Percentiles rank a stretch among this genome's conserved stretches.
phyloP scores from a whole-genome alignment of 176 grass and related monocot genomes.

The maize (Zea mays) region Zm-B73-REFERENCE-NAM-5.0 NC_050105.1:85896001-85896500 shows the following conservation, averaged over 20 bases:
- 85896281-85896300: not conserved
- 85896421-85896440: not conserved
- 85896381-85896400: not conserved
- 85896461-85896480: not conserved
- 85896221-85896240: constrained; percentile 15
- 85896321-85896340: constrained; percentile 1
- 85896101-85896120: too few species aligned
- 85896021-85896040: not conserved
- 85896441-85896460: not conserved
- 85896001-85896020: constrained; percentile 3
- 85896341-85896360: not conserved
- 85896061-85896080: constrained; percentile 99
- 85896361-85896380: not conserved
- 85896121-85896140: constrained; percentile 55
- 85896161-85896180: constrained; percentile 28
- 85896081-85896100: constrained; percentile 73
- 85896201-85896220: constrained; percentile 13
- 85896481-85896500: too few species aligned
- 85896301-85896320: not conserved
- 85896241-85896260: not conserved
- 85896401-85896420: too few species aligned
- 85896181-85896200: constrained; percentile 45
- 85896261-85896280: constrained; percentile 14
- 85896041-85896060: constrained; percentile 52
- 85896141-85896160: constrained; percentile 99